These are phyloP conservation scores for Rubus parviflorus DNA, from an alignment of 306 rosid species.

Conservation along the genomic window DNA sequence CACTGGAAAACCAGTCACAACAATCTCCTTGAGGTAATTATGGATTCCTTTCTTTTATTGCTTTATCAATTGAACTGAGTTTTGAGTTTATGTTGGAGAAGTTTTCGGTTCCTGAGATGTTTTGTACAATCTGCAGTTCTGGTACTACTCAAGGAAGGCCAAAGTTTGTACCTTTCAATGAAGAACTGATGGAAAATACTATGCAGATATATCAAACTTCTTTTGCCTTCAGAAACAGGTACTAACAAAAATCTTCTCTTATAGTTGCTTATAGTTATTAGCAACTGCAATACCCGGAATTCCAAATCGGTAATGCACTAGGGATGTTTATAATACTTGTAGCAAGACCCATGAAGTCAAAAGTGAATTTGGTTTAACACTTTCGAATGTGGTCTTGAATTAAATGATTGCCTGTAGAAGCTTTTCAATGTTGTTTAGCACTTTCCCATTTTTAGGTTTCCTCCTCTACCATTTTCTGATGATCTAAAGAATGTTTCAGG, in stretches of 20 bases:
- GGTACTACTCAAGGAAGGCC: constrained; percentile 93
- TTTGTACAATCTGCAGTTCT: constrained; percentile 57
- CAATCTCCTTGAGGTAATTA: constrained; percentile 71
- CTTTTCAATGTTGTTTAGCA: background rate
- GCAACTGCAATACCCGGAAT: background rate
- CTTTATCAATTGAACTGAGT: constrained; percentile 1
- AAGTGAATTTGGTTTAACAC: background rate
- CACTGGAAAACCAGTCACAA: constrained; percentile 76
- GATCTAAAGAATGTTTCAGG: constrained; percentile 39
- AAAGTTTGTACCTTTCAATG: constrained; percentile 82
- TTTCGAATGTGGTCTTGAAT: background rate
- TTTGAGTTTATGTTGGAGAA: constrained; percentile 8
- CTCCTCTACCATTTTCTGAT: constrained; percentile 17
- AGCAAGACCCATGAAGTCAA: background rate
- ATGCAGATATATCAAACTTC: constrained; percentile 74
- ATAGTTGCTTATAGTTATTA: background rate
- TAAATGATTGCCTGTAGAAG: background rate
- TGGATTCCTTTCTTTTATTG: background rate
- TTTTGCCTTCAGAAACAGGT: constrained; percentile 90
- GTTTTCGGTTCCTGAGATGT: constrained; percentile 18
- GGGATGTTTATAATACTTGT: background rate
- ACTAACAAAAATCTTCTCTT: background rate
- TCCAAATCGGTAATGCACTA: background rate
- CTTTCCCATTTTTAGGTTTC: background rate
- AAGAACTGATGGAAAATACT: constrained; percentile 74